Base-by-base conservation (phyloP, 129 eudicot species). In the Logfia minima region DNA sequence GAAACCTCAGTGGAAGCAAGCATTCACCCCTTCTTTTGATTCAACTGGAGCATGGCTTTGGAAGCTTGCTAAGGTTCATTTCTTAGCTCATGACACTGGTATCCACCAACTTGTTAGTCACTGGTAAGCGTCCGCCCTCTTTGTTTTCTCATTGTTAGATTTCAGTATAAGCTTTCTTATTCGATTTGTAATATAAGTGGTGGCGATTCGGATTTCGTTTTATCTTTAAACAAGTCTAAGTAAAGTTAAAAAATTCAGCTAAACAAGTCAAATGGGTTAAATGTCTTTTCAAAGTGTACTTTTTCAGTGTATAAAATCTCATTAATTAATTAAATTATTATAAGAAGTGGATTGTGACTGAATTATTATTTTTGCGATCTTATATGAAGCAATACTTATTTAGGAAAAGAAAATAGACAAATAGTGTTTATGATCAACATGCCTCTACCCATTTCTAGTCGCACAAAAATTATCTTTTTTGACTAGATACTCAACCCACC, bases 81-180 rank as follows among this genome's bases (percentile, higher is more conserved):
- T 85, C 35, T 90, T 87, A 37, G 90, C 90, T 79, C 97, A 91
- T 69, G 97, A 91, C 75, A 83, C 89, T 9, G 90, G 90, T 39
- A 37, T 48, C 78, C 96, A 90, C 75, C 90, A 90, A 74, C 66
- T 90, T 2, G 70, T 75, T 59, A 90, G 96, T 80, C 96, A 90
- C 77, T 90, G 96, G 96, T 90, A 84, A 23, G 45, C n/a, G 24
- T 23, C 6, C 8, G 3, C 24, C n/a, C 28, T 64, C 68, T 29
- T 21, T 6, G 13, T 13, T 70, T 81, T 35, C 28, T 34, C 37
- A 32, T 66, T 6, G 14, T 18, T 66, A 7, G 26, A 66, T 29
- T 66, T 5, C 16, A 17, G 2, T 35, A 66, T 17, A 32, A 5
- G 43, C 23, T 28, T 14, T 66, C 34, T 29, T 28, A 65, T 31